These are phyloP conservation scores for Flammula alnicola DNA, from an alignment of 1,284 basidiomycete species.

Conservation along the genomic window DNA sequence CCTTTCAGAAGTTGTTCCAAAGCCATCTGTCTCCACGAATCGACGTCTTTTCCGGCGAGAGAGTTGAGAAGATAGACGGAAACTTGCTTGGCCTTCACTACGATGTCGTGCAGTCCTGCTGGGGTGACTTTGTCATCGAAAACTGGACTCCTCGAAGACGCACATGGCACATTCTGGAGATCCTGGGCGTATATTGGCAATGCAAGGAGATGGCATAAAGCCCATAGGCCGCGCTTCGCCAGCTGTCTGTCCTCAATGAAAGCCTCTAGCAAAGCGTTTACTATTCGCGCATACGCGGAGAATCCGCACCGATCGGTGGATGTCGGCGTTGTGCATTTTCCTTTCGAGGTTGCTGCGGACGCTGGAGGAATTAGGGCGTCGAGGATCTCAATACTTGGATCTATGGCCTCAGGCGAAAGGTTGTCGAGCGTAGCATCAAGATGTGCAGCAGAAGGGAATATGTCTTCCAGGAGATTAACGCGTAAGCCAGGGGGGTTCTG, in stretches of 20 bases:
- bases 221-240: slow-evolving; percentile 66
- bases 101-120: slow-evolving; percentile 44
- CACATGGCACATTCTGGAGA: slow-evolving; percentile 52
- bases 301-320: slow-evolving; percentile 46
- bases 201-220: slow-evolving; percentile 63
- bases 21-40: slow-evolving; percentile 52
- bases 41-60: slow-evolving; percentile 38
- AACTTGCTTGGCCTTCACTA: slow-evolving; percentile 61
- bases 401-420: slow-evolving; percentile 52
- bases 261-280: slow-evolving; percentile 62
- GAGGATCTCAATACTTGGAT: slow-evolving; percentile 65
- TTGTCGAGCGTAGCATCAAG: slow-evolving; percentile 53
- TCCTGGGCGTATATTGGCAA: slow-evolving; percentile 65
- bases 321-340: slow-evolving; percentile 19
- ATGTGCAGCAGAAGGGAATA: slow-evolving; percentile 55
- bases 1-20: slow-evolving; percentile 39
- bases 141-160: slow-evolving; percentile 43
- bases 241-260: slow-evolving; percentile 65
- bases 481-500: slow-evolving; percentile 36
- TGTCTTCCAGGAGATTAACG: slow-evolving; percentile 46
- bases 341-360: slow-evolving; percentile 28
- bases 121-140: slow-evolving; percentile 48
- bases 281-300: slow-evolving; percentile 67
- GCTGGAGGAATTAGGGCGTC: slow-evolving; percentile 63
- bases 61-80: slow-evolving; percentile 71